A percentile compares a stretch with the other conserved stretches of the same genome.
These are phyloP conservation scores for Xylaria sp. DNA, from an alignment of 495 filamentous ascomycete species.

Conservation along the genomic window DNA sequence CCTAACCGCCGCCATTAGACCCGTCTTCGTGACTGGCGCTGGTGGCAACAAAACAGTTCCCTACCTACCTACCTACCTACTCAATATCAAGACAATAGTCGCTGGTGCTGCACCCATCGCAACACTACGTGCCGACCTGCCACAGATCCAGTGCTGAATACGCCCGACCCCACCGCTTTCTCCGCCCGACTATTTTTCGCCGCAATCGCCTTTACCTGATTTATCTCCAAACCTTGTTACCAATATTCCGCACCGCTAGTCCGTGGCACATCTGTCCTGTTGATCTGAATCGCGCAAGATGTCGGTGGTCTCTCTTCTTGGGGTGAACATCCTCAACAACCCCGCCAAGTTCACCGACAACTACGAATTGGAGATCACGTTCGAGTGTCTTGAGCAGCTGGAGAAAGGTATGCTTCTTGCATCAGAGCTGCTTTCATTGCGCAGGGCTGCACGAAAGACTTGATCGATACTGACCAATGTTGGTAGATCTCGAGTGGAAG, in stretches of 20 bases:
- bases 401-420: conserved; percentile 73
- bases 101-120: conserved; percentile 5
- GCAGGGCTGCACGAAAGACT: background rate
- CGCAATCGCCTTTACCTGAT: background rate
- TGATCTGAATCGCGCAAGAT: conserved; percentile 61
- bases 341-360: conserved; percentile 86
- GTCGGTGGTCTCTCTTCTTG: conserved; percentile 95
- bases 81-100: conserved; percentile 24
- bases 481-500: conserved; percentile 97
- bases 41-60: conserved; percentile 36
- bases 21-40: background rate
- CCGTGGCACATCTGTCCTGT: background rate
- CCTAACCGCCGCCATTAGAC: conserved; percentile 19
- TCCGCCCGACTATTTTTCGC: background rate
- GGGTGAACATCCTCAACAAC: conserved; percentile 95
- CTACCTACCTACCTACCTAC: conserved; percentile 11
- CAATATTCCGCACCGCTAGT: background rate
- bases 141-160: background rate
- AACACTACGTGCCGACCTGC: background rate
- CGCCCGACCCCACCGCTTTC: background rate
- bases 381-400: conserved; percentile 90
- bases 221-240: background rate
- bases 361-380: conserved; percentile 98
- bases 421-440: background rate
- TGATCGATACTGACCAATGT: background rate